Conservation (phyloP, 306 rosid genomes). For the Oemleria cerasiformis region DNA sequence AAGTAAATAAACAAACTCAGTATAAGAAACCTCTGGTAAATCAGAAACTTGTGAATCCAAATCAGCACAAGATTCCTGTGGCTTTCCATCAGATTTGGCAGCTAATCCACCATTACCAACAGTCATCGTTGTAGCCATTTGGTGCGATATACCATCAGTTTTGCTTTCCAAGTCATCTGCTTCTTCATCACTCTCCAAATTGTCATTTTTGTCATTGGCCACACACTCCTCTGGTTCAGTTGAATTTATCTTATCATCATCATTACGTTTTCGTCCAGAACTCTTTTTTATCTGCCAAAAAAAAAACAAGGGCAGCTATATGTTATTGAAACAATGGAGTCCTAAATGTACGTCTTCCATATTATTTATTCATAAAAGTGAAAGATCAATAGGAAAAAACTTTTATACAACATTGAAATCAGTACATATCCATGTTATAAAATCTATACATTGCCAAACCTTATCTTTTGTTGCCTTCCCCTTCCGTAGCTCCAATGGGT, state of each 20-base stretch:
- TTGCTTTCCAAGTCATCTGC: constrained; percentile 36
- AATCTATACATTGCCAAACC: constrained; percentile 37
- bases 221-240: constrained; percentile 37
- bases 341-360: constrained; percentile 19
- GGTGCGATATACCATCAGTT: constrained; percentile 57
- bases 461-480: constrained; percentile 81
- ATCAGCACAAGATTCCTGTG: constrained; percentile 39
- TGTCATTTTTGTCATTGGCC: constrained; percentile 48
- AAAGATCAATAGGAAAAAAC: background rate
- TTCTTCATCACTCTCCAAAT: constrained; percentile 43
- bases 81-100: constrained; percentile 43
- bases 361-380: background rate
- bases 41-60: constrained; percentile 41
- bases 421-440: background rate
- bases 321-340: constrained; percentile 17
- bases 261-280: constrained; percentile 42
- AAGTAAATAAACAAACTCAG: constrained; percentile 27
- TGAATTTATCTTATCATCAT: constrained; percentile 39
- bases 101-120: constrained; percentile 41
- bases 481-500: constrained; percentile 94
- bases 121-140: constrained; percentile 50
- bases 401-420: background rate
- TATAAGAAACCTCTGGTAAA: constrained; percentile 68
- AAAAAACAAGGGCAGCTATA: constrained; percentile 22
- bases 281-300: constrained; percentile 56